Evolutionary conservation across 495 filamentous ascomycete genomes (phyloP).

Genomic region (Talaromyces proteolyticus): DNA sequence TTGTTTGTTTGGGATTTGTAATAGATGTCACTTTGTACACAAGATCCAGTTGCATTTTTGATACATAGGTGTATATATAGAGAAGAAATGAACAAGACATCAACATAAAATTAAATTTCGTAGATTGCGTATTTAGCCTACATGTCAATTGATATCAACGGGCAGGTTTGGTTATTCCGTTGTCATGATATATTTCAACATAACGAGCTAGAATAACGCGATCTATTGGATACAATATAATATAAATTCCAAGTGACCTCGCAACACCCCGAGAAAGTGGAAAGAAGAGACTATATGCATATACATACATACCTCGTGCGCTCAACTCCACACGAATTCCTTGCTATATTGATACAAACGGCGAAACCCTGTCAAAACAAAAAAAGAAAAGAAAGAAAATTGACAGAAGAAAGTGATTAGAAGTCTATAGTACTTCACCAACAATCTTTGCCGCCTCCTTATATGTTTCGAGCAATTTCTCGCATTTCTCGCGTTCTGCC

Average conservation of each 20-base stretch:
- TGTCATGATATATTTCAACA: too few relatives aligned
- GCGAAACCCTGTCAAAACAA: neutral
- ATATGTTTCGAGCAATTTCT: constrained; percentile 89
- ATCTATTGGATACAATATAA: too few relatives aligned
- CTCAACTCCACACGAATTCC: neutral
- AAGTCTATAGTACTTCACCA: constrained; percentile 73
- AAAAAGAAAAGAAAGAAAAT: neutral
- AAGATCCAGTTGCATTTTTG: neutral
- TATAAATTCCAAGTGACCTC: neutral
- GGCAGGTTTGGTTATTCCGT: too few relatives aligned
- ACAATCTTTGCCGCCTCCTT: constrained; percentile 97
- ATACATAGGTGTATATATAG: neutral
- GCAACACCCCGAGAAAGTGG: neutral
- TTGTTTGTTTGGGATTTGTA: neutral
- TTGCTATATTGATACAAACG: neutral
- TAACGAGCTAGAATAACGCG: too few relatives aligned
- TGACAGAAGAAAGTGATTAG: neutral
- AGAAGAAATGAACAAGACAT: too few relatives aligned
- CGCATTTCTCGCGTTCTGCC: constrained; percentile 96
- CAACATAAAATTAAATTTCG: neutral
- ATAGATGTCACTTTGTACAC: neutral
- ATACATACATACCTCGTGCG: neutral
- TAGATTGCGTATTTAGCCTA: too few relatives aligned
- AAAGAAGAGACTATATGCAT: neutral
- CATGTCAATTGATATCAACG: too few relatives aligned